Conservation (phyloP, 352 stramenopile genomes). For the Phytophthora citrophthora region DNA sequence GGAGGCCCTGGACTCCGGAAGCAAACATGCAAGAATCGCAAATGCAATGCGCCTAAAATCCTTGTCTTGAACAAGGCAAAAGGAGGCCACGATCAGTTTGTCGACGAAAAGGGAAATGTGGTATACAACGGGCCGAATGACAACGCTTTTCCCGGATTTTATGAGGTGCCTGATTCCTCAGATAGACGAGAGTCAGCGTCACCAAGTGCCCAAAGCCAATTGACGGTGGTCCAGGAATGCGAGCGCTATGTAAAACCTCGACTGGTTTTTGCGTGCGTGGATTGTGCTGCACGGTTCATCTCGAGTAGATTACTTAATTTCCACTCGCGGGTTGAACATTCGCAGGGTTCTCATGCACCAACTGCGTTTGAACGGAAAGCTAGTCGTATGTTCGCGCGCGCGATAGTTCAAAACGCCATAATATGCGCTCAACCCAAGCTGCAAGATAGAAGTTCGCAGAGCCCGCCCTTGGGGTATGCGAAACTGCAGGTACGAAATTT, state of each 20-base stretch:
- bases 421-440: constrained; percentile 48
- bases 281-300: constrained; percentile 54
- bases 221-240: constrained; percentile 64
- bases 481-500: constrained; percentile 66
- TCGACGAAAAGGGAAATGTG: constrained; percentile 56
- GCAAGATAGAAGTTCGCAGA: constrained; percentile 23
- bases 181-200: constrained; percentile 31
- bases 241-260: constrained; percentile 58
- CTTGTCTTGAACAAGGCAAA: constrained; percentile 73
- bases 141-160: constrained; percentile 35
- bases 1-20: constrained; percentile 80
- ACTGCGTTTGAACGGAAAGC: constrained; percentile 43
- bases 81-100: constrained; percentile 55
- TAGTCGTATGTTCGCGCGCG: constrained; percentile 47
- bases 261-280: constrained; percentile 56
- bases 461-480: constrained; percentile 64
- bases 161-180: constrained; percentile 36
- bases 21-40: constrained; percentile 83
- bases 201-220: constrained; percentile 17
- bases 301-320: constrained; percentile 61
- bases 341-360: background rate
- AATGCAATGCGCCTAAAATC: constrained; percentile 75
- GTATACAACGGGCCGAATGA: constrained; percentile 35
- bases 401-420: constrained; percentile 55
- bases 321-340: constrained; percentile 55